Percentiles rank a stretch among this genome's conserved stretches.
phyloP scores from a whole-genome alignment of 1,284 basidiomycete genomes.

The Ceratobasidium sp. region DNA sequence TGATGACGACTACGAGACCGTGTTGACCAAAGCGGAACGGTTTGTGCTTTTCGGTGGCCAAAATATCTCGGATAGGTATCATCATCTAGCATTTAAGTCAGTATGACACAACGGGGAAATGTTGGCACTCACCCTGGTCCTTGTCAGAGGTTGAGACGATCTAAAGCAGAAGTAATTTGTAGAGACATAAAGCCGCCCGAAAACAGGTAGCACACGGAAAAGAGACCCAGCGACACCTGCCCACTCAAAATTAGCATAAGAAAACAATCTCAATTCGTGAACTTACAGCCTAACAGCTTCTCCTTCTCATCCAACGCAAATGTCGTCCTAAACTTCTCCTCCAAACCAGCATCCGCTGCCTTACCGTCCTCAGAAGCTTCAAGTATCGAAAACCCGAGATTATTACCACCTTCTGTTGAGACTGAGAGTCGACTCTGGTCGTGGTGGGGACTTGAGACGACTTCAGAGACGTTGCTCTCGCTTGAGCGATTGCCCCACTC shows the following conservation, averaged over 20 bases:
- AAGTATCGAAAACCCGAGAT: conserved; percentile 79
- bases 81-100: conserved; percentile 76
- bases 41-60: conserved; percentile 84
- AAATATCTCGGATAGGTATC: conserved; percentile 87
- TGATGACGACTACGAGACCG: conserved; percentile 89
- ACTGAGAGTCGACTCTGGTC: conserved; percentile 29
- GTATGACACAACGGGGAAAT: conserved; percentile 58
- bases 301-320: conserved; percentile 92
- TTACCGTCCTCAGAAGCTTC: conserved; percentile 67
- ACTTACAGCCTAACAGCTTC: conserved; percentile 84
- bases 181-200: conserved; percentile 87
- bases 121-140: conserved; percentile 71
- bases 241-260: conserved; percentile 32
- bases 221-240: conserved; percentile 89
- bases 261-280: conserved; percentile 18
- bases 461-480: conserved; percentile 25
- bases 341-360: conserved; percentile 68
- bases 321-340: conserved; percentile 77
- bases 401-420: conserved; percentile 34
- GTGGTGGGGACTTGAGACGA: conserved; percentile 20
- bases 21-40: conserved; percentile 90
- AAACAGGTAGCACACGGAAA: conserved; percentile 85
- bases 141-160: conserved; percentile 58
- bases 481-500: conserved; percentile 22
- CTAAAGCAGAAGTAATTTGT: conserved; percentile 86